Evolutionary conservation across 805 yeast genomes (phyloP).

Genomic region (Pichia heedii): DNA sequence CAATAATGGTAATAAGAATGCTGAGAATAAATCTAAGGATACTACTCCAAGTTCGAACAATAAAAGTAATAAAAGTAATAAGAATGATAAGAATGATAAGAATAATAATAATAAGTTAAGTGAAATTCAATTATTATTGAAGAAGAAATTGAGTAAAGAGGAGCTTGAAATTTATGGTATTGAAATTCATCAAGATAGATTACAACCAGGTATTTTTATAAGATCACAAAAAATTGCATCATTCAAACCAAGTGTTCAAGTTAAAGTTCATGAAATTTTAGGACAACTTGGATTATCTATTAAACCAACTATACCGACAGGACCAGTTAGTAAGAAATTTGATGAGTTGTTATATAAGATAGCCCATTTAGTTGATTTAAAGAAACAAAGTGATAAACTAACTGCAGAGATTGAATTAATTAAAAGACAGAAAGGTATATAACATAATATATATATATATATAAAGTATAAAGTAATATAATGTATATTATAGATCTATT

Average conservation of each 20-base stretch:
- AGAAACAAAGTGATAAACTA: constrained; percentile 78
- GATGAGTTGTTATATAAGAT: constrained; percentile 67
- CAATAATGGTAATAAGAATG: constrained; percentile 4
- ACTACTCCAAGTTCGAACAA: no score
- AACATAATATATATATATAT: not conserved
- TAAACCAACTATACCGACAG: constrained; percentile 84
- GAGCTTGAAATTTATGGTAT: constrained; percentile 85
- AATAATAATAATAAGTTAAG: constrained; percentile 6
- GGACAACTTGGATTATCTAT: constrained; percentile 74
- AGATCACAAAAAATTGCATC: constrained; percentile 74
- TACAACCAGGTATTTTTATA: constrained; percentile 72
- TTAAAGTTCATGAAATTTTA: constrained; percentile 49
- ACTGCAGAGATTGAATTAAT: constrained; percentile 63
- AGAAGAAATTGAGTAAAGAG: constrained; percentile 54
- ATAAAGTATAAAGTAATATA: no score
- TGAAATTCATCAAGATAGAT: constrained; percentile 62
- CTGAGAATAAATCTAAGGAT: not conserved
- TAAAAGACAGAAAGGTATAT: constrained; percentile 26
- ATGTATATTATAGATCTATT: no score
- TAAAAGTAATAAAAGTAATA: not conserved
- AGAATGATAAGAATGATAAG: not conserved
- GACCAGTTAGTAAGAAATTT: constrained; percentile 63
- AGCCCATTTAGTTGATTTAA: constrained; percentile 67
- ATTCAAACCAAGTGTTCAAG: constrained; percentile 67
- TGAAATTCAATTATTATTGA: constrained; percentile 30